Evolutionary conservation across 176 grass and related monocot species (phyloP).

Genomic region (Cenchrus fungigraminus): DNA sequence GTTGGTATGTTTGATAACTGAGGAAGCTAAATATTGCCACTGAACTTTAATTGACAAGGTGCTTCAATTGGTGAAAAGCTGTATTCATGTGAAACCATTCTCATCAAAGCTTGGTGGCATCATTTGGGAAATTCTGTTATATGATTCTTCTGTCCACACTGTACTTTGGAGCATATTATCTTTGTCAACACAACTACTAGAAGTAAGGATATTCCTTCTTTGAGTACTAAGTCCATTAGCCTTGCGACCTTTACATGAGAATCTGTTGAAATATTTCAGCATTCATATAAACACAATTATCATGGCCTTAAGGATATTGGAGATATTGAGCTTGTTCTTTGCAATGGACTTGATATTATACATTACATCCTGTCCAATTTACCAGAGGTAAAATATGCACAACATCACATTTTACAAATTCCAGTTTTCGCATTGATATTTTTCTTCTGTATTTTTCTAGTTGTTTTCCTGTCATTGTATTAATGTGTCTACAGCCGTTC

Average conservation of each 20-base stretch:
- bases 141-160: constrained; percentile 81
- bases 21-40: constrained; percentile 13
- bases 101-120: constrained; percentile 60
- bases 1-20: constrained; percentile 23
- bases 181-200: constrained; percentile 55
- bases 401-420: not conserved
- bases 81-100: constrained; percentile 59
- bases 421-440: not conserved
- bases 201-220: constrained; percentile 53
- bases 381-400: constrained; percentile 62
- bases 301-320: constrained; percentile 63
- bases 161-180: constrained; percentile 67
- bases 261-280: constrained; percentile 47
- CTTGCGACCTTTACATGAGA: constrained; percentile 37
- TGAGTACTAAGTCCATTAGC: constrained; percentile 31
- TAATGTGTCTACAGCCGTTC: no score
- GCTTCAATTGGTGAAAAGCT: constrained; percentile 80
- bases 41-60: constrained; percentile 48
- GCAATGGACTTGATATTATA: constrained; percentile 76
- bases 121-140: constrained; percentile 75
- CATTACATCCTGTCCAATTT: constrained; percentile 56
- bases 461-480: not conserved
- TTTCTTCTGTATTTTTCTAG: constrained; percentile 9
- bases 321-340: constrained; percentile 66
- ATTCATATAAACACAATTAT: constrained; percentile 48